Conservation (phyloP, 225 moss, liverwort and hornwort species). For the Bryum argenteum region DNA sequence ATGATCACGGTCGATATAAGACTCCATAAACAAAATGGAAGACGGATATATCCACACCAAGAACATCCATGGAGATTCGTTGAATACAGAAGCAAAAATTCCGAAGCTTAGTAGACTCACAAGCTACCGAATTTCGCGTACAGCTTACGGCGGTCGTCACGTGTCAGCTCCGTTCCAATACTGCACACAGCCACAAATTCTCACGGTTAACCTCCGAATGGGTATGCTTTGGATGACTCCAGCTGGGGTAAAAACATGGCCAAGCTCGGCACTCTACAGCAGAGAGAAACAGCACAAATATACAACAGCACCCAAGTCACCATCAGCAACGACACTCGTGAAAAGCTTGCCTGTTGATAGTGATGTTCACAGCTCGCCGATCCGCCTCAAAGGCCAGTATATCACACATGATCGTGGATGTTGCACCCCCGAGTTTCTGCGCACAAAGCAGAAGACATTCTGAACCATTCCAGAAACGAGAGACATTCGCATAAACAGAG, state of each 20-base stretch:
- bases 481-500: neutral
- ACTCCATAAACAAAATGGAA: neutral
- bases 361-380: conserved; percentile 92
- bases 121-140: conserved; percentile 91
- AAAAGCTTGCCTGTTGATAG: conserved; percentile 74
- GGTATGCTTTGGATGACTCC: neutral
- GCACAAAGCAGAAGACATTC: conserved; percentile 9
- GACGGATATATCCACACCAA: neutral
- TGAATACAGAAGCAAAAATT: neutral
- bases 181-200: conserved; percentile 49
- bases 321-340: neutral
- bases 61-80: neutral
- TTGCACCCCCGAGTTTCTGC: conserved; percentile 93
- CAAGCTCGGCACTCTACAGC: neutral
- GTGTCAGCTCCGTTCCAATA: conserved; percentile 94
- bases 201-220: neutral
- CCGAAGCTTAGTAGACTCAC: conserved; percentile 51
- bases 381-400: conserved; percentile 93
- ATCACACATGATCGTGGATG: conserved; percentile 85
- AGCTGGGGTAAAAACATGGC: neutral
- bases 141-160: conserved; percentile 90
- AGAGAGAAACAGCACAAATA: neutral
- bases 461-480: neutral
- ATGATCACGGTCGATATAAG: neutral
- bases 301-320: neutral